These are phyloP conservation scores for Penicillium coffeae DNA, from an alignment of 495 filamentous ascomycete genomes.

Conservation along the genomic window DNA sequence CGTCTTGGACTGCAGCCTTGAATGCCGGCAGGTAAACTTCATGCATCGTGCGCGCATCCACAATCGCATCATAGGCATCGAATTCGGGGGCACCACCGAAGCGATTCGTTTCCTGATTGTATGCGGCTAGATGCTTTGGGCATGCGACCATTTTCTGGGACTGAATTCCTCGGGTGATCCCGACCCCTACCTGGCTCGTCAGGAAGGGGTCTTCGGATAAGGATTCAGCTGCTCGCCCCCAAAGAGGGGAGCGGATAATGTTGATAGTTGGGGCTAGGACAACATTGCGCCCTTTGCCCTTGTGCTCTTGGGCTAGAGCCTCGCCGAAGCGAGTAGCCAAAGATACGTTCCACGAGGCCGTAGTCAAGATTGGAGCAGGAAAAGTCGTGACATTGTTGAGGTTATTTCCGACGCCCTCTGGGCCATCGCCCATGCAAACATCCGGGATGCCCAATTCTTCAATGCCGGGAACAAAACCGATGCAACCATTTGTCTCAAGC, in stretches of 20 bases:
- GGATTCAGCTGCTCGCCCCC: constrained; percentile 87
- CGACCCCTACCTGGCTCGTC: constrained; percentile 59
- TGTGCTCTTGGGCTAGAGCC: constrained; percentile 52
- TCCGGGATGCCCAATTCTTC: neutral
- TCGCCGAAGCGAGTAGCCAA: constrained; percentile 51
- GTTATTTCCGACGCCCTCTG: constrained; percentile 2
- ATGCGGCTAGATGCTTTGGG: constrained; percentile 81
- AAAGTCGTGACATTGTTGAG: constrained; percentile 61
- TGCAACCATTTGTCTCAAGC: constrained; percentile 1
- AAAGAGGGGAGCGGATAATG: constrained; percentile 73
- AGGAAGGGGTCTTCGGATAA: constrained; percentile 75
- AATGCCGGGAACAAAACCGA: constrained; percentile 1
- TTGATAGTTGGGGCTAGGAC: constrained; percentile 68
- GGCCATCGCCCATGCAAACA: constrained; percentile 3
- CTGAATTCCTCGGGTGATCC: constrained; percentile 74
- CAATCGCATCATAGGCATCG: constrained; percentile 45
- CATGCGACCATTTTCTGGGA: constrained; percentile 46
- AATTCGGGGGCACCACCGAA: constrained; percentile 12
- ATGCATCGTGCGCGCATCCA: constrained; percentile 74
- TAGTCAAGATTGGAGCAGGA: constrained; percentile 63
- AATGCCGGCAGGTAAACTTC: constrained; percentile 73
- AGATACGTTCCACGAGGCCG: constrained; percentile 53
- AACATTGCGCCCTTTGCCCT: constrained; percentile 51
- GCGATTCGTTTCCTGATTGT: constrained; percentile 55
- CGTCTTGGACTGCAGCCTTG: constrained; percentile 50